Evolutionary conservation across 106 monocot species (phyloP).

Genomic region (Dioscorea zingiberensis): DNA sequence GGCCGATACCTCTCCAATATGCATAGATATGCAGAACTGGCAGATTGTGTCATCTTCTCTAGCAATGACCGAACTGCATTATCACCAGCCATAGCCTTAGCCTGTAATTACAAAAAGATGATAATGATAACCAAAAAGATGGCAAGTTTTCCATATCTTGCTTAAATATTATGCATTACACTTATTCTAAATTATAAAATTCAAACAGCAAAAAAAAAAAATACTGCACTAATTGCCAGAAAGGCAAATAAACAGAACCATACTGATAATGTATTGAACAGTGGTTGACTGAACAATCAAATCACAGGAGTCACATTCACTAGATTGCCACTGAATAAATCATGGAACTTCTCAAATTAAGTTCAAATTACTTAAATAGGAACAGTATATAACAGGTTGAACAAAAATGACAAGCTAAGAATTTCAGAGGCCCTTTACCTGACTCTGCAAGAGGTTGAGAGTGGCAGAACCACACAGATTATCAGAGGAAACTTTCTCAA

Average conservation of each 20-base stretch:
- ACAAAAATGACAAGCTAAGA: too few relatives aligned
- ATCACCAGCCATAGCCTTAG: constrained; percentile 97
- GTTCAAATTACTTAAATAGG: too few relatives aligned
- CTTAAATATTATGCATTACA: not conserved
- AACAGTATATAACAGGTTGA: too few relatives aligned
- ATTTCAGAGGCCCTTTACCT: constrained; percentile 35
- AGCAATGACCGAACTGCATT: constrained; percentile 72
- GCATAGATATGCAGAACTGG: constrained; percentile 81
- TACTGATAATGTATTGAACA: too few relatives aligned
- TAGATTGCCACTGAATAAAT: too few relatives aligned
- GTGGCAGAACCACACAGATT: constrained; percentile 72
- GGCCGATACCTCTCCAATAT: constrained; percentile 79
- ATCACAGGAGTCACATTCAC: not conserved
- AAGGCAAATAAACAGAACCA: too few relatives aligned
- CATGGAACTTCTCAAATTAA: too few relatives aligned
- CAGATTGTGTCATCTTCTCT: constrained; percentile 87
- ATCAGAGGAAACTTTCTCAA: constrained; percentile 68
- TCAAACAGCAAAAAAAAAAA: too few relatives aligned
- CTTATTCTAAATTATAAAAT: too few relatives aligned
- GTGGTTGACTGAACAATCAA: too few relatives aligned
- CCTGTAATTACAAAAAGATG: constrained; percentile 34
- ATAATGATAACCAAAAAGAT: constrained; percentile 1
- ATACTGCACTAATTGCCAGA: too few relatives aligned
- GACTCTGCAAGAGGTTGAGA: constrained; percentile 89
- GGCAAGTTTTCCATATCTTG: not conserved